Conservation (phyloP, 148 eudicot genomes). For the Silene conica region DNA sequence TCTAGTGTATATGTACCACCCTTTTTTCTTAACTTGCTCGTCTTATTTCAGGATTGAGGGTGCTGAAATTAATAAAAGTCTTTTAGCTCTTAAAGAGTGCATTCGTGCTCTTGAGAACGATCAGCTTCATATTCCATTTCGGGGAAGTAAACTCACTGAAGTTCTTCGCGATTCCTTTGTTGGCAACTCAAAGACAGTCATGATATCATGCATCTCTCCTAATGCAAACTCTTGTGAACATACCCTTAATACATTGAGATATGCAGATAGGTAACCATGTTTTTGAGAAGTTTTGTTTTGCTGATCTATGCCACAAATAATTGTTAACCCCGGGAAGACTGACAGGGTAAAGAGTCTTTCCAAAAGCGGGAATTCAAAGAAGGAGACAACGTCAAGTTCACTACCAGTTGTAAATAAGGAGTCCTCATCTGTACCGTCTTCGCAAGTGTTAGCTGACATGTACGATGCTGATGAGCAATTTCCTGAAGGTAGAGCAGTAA, state of each 20-base stretch:
- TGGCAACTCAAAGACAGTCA: conserved; percentile 97
- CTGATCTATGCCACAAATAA: neutral
- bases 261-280: conserved; percentile 77
- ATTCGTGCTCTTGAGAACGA: conserved; percentile 99
- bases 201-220: conserved; percentile 99
- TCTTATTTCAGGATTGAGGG: conserved; percentile 80
- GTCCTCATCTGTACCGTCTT: conserved; percentile 38
- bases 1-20: neutral
- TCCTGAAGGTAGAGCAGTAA: conserved; percentile 51
- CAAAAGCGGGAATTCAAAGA: conserved; percentile 76
- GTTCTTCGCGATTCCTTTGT: conserved; percentile 99
- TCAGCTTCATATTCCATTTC: conserved; percentile 95
- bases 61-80: conserved; percentile 98
- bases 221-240: conserved; percentile 96
- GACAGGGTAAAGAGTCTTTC: conserved; percentile 97
- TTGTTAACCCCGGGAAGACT: neutral
- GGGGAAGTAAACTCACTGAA: conserved; percentile 99
- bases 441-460: conserved; percentile 45
- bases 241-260: conserved; percentile 95
- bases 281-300: neutral
- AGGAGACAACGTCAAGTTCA: conserved; percentile 57
- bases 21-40: neutral
- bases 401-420: conserved; percentile 54
- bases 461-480: conserved; percentile 51
- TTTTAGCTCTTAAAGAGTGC: conserved; percentile 97